phyloP scores from a whole-genome alignment of 805 yeast genomes.

The Vanderwaltozyma tropicalis region DNA sequence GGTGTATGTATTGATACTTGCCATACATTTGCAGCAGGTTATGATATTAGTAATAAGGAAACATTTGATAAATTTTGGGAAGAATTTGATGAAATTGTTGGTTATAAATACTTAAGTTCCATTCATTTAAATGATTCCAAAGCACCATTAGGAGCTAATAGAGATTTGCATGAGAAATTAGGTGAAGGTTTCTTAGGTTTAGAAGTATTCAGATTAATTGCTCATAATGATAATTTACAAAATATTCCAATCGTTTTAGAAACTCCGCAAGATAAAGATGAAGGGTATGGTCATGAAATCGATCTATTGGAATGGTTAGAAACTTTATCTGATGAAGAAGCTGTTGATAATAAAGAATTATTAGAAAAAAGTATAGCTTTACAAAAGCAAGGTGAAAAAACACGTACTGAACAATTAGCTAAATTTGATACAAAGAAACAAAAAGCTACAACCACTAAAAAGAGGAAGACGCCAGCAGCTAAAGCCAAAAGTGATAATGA shows the following conservation, averaged over 20 bases:
- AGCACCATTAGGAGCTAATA: slow-evolving; percentile 80
- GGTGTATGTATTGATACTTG: slow-evolving; percentile 97
- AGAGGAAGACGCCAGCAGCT: slow-evolving; percentile 3
- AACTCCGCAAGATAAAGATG: slow-evolving; percentile 68
- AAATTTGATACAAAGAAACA: slow-evolving; percentile 51
- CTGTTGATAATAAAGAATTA: slow-evolving; percentile 44
- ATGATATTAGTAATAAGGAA: slow-evolving; percentile 59
- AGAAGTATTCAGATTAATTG: slow-evolving; percentile 68
- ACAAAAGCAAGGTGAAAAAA: slow-evolving; percentile 50
- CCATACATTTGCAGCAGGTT: slow-evolving; percentile 94
- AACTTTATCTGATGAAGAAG: slow-evolving; percentile 8
- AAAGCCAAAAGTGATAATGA: slow-evolving; percentile 8
- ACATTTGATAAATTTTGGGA: slow-evolving; percentile 60
- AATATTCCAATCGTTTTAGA: slow-evolving; percentile 76
- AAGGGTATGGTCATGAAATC: slow-evolving; percentile 71
- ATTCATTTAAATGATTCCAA: slow-evolving; percentile 91
- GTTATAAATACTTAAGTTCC: slow-evolving; percentile 63
- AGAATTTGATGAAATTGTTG: slow-evolving; percentile 63
- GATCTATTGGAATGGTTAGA: slow-evolving; percentile 73
- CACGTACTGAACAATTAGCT: slow-evolving; percentile 56
- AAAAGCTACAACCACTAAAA: slow-evolving; percentile 16
- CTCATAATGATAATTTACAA: slow-evolving; percentile 53
- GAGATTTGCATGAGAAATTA: slow-evolving; percentile 82
- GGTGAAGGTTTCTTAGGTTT: slow-evolving; percentile 87
- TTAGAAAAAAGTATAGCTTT: slow-evolving; percentile 39